These are phyloP conservation scores for Aspergillus bertholletiae DNA, from an alignment of 495 filamentous ascomycete genomes.

Conservation along the genomic window DNA sequence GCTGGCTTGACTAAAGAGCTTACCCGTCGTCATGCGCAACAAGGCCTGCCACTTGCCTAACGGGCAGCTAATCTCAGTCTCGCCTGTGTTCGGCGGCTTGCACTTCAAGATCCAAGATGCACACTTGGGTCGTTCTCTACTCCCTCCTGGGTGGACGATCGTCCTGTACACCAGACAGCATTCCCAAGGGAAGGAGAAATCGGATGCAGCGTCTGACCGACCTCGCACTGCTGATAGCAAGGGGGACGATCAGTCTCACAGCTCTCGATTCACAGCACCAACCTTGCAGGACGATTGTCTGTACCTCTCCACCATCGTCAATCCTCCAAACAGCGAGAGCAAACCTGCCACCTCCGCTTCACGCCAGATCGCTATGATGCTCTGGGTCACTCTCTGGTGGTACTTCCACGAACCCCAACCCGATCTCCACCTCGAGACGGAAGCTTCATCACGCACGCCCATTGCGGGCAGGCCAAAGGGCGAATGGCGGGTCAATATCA, in stretches of 20 bases:
- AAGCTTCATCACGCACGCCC: constrained; percentile 62
- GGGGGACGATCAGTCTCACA: constrained; percentile 20
- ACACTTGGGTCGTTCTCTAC: constrained; percentile 60
- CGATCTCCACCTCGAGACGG: constrained; percentile 52
- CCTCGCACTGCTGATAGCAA: constrained; percentile 9
- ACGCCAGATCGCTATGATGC: constrained; percentile 88
- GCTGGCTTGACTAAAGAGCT: neutral
- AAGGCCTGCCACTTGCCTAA: constrained; percentile 66
- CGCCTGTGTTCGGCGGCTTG: constrained; percentile 81
- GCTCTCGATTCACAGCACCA: constrained; percentile 61
- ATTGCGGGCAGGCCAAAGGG: constrained; percentile 68
- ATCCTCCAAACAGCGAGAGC: constrained; percentile 73
- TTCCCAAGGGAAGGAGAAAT: constrained; percentile 20
- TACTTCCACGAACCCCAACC: constrained; percentile 75
- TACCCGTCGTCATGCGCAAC: constrained; percentile 25
- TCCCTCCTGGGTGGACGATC: constrained; percentile 86
- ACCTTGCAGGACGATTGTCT: constrained; percentile 75
- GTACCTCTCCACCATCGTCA: constrained; percentile 88
- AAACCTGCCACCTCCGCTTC: constrained; percentile 75
- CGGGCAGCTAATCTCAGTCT: constrained; percentile 75
- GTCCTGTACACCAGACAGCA: constrained; percentile 69
- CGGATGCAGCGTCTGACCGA: constrained; percentile 7
- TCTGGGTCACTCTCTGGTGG: constrained; percentile 94
- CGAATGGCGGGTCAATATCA: constrained; percentile 85
- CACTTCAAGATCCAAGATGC: constrained; percentile 83